Percentiles rank a stretch among this genome's conserved stretches.
These are phyloP conservation scores for Trichoderma sp. DNA, from an alignment of 2,329 filamentous ascomycete species.

Conservation along the genomic window DNA sequence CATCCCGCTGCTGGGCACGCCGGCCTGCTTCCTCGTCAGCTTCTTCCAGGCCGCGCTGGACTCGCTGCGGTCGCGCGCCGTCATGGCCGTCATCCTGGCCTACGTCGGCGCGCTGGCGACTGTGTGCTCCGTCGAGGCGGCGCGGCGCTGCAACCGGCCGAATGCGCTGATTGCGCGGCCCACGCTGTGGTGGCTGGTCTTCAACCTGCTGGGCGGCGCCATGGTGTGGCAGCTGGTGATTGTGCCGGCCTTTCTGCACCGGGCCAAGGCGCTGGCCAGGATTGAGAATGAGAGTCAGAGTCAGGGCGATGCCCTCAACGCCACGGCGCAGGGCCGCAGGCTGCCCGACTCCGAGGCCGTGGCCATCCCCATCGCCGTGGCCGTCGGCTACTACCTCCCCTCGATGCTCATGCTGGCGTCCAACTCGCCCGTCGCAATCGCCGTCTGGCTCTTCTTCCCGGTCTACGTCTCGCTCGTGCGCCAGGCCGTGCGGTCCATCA, in stretches of 20 bases:
- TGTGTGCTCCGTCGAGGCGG: constrained; percentile 52
- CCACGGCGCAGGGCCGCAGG: constrained; percentile 35
- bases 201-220: constrained; percentile 52
- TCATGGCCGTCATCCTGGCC: constrained; percentile 46
- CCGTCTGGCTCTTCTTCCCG: constrained; percentile 56
- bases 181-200: constrained; percentile 49
- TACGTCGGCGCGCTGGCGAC: constrained; percentile 52
- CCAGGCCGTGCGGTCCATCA: constrained; percentile 37
- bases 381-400: constrained; percentile 50
- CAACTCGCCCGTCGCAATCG: constrained; percentile 41
- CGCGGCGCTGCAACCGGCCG: constrained; percentile 44
- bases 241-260: constrained; percentile 51
- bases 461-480: constrained; percentile 50
- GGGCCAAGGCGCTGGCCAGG: constrained; percentile 45
- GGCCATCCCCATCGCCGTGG: constrained; percentile 55
- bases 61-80: constrained; percentile 44
- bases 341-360: constrained; percentile 55
- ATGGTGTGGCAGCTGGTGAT: constrained; percentile 56
- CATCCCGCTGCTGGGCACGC: constrained; percentile 49
- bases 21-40: constrained; percentile 52
- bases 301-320: background rate
- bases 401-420: constrained; percentile 50
- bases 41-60: constrained; percentile 50
- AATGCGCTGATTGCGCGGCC: constrained; percentile 43
- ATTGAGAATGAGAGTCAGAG: constrained; percentile 43